phyloP scores from a whole-genome alignment of 2,329 filamentous ascomycete genomes.

The Epichloe sibirici region DNA sequence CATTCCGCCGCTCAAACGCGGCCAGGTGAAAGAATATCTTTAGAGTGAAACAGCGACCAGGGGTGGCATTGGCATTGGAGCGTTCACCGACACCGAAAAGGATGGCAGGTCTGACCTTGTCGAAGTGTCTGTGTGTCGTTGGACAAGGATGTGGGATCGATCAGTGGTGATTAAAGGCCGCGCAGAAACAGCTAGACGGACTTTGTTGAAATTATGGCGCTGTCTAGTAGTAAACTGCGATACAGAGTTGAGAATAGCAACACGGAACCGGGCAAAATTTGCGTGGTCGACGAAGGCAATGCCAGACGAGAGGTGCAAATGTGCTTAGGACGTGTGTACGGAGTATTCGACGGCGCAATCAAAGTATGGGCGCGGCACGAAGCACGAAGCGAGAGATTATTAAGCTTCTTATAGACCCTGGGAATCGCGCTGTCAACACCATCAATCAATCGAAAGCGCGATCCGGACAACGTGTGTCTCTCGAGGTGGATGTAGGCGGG shows the following conservation, averaged over 20 bases:
- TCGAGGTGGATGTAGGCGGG: background rate
- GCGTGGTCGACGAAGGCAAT: background rate
- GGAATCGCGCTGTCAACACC: background rate
- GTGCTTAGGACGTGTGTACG: too few relatives aligned
- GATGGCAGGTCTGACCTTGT: background rate
- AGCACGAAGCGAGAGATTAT: background rate
- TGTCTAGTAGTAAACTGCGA: background rate
- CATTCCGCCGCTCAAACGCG: conserved; percentile 9
- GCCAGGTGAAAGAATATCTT: conserved; percentile 12
- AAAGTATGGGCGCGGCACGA: background rate
- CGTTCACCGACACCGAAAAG: conserved; percentile 8
- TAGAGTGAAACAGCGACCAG: conserved; percentile 11
- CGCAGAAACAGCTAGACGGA: background rate
- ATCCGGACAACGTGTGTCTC: background rate
- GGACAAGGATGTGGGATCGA: background rate
- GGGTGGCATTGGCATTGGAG: conserved; percentile 16
- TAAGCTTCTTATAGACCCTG: background rate
- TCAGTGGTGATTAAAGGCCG: background rate
- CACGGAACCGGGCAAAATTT: background rate
- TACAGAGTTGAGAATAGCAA: background rate
- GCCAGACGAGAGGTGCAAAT: background rate
- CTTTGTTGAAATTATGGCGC: too few relatives aligned
- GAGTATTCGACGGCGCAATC: background rate
- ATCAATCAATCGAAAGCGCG: background rate
- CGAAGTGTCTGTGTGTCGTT: conserved; percentile 5